A percentile compares a stretch with the other conserved stretches of the same genome.
Evolutionary conservation across 768 basidiomycete species (phyloP).

Genomic region (Zangia roseola): DNA sequence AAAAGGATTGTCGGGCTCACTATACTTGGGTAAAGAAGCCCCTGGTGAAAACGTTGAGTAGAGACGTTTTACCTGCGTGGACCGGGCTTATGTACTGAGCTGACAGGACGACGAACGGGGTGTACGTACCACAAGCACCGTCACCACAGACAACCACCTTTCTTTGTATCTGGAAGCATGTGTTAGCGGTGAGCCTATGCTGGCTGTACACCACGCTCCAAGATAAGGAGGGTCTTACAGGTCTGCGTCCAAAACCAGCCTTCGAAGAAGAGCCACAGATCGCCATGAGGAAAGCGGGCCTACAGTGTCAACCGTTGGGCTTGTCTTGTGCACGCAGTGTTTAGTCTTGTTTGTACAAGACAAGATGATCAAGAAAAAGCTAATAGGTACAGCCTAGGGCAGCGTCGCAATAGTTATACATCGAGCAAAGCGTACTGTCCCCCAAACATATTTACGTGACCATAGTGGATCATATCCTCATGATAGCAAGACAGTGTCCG

Average conservation of each 20-base stretch:
- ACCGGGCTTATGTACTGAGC: slow-evolving; percentile 11
- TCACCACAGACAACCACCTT: slow-evolving; percentile 94
- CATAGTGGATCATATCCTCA: slow-evolving; percentile 5
- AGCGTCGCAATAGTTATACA: slow-evolving; percentile 17
- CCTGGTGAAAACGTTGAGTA: slow-evolving; percentile 84
- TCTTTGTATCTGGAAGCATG: slow-evolving; percentile 42
- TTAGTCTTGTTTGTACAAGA: slow-evolving; percentile 24
- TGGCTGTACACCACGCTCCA: slow-evolving; percentile 7
- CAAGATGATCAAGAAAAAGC: slow-evolving; percentile 17
- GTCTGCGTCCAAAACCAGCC: slow-evolving; percentile 50
- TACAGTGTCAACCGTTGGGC: too few relatives aligned
- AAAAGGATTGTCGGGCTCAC: slow-evolving; percentile 42
- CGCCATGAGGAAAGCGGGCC: slow-evolving; percentile 40
- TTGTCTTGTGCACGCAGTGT: slow-evolving; percentile 13
- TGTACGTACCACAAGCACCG: slow-evolving; percentile 77
- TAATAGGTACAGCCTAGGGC: slow-evolving; percentile 13
- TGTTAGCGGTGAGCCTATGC: slow-evolving; percentile 14
- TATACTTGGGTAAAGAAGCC: slow-evolving; percentile 96
- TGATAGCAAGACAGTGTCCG: slow-evolving; percentile 9
- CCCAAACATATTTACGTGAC: slow-evolving; percentile 9
- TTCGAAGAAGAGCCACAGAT: slow-evolving; percentile 56
- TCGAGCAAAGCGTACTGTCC: slow-evolving; percentile 2
- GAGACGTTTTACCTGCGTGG: slow-evolving; percentile 69
- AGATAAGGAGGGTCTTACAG: slow-evolving; percentile 20
- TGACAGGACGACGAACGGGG: slow-evolving; percentile 3